Base-by-base conservation (phyloP, 345 rosid genomes). In the Citropsis articulata region DNA sequence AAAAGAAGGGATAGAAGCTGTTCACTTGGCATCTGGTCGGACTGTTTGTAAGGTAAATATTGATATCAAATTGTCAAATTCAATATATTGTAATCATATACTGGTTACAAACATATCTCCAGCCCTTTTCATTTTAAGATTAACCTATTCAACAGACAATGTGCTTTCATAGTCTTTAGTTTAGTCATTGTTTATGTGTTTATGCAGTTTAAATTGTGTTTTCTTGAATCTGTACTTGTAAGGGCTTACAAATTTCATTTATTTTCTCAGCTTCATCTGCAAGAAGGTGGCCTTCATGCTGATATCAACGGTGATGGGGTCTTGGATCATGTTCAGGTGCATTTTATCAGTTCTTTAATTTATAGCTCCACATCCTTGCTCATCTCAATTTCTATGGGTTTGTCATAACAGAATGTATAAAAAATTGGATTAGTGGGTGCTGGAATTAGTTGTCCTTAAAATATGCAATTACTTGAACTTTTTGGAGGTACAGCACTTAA, bases 231-330 rank as follows among this genome's bases (percentile, higher is more conserved):
- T 9, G 24, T 67, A 30, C 9, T 77, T 33, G 22, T 35, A 57
- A 72, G 66, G 25, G 19, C 40, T 69, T 75, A 71, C 59, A 74
- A 73, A 73, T 72, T 66, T 67, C 13, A 36, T 79, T 82, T 75
- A 72, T 80, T 75, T 84, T 65, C 40, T 75, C 86, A 94, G 99
- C 98, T 97, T 86, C 95, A 92, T 87, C 92, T 97, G 73, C 98
- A 75, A 84, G 99, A 94, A 90, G 99, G 99, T 60, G 98, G 99
- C 71, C 97, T 97, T 84, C 99, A 97, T 87, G 99, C 98, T 50
- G 99, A 97, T 87, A 90, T 97, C 74, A 94, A 97, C 69, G 99
- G 99, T 71, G 99, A 97, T 79, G 99, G 99, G 71, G 98, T 97
- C 79, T 94, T 97, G 31, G 99, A 97, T 86, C 98, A 97, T 89